Evolutionary conservation across 306 rosid species (phyloP), one percentile per base, ranked within the genome.

Genomic region (Quercus gilva): DNA sequence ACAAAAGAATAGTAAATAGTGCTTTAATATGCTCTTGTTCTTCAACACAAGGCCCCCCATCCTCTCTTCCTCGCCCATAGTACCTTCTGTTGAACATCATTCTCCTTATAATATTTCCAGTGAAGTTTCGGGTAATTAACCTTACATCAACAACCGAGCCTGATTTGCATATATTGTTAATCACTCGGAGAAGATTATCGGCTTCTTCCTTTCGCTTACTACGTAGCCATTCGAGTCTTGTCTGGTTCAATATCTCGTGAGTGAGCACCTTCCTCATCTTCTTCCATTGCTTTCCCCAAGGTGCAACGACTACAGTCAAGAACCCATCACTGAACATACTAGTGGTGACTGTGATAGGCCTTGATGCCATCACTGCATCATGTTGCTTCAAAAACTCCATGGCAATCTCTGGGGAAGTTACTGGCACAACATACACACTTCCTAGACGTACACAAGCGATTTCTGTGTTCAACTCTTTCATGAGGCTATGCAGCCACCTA

Each of bases 401-500:
- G 2, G 86, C 85, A 41, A 90, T 59, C 4, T 53, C 52, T 1
- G 90, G 86, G 8, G 74, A 45, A 35, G 37, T 77, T 3, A 91
- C 86, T 0, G 84, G 82, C 5, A 91, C 85, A 1, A 89, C 76
- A 74, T 89, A 71, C 43, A 78, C 65, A 25, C 68, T 84, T 45
- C 90, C 93, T 3, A 87, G 8, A 26, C 85, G 84, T 25, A 87
- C 49, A 33, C 93, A 89, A 0, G 87, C 89, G 3, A 91, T 87
- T 11, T 91, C 85, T 0, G 89, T 80, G 80, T 84, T 21, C 18
- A 80, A 1, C 18, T 82, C 69, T 18, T 80, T 74, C 89, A 91
- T 69, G 0, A 87, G 1, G 1, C 58, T 31, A 37, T 82, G 89
- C 6, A 89, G 83, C 92, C 90, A 89, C 29, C 19, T 23, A 15